Conservation (phyloP, 139 green algal species). For the Coelastrella sp. region DNA sequence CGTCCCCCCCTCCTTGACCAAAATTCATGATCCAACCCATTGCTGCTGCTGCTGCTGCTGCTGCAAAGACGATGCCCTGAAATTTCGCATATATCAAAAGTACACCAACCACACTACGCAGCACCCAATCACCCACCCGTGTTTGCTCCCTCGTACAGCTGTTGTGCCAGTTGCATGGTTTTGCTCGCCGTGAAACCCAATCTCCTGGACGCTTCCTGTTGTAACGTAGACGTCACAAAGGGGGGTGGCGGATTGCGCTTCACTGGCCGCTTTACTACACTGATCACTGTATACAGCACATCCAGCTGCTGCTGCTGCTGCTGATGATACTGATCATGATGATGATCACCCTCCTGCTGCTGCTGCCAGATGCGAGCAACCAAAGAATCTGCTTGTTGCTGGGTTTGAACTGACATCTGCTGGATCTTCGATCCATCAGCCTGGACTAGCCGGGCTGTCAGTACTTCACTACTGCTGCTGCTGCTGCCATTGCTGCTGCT, state of each 20-base stretch:
- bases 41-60: too few species aligned
- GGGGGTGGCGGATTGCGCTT: slow-evolving; percentile 76
- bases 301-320: slow-evolving; percentile 28
- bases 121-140: slow-evolving; percentile 22
- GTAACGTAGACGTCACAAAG: slow-evolving; percentile 92
- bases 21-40: too few species aligned
- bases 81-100: too few species aligned
- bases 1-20: too few species aligned
- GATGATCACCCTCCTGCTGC: slow-evolving; percentile 20
- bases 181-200: slow-evolving; percentile 75
- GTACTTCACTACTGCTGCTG: slow-evolving; percentile 4
- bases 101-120: too few species aligned
- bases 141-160: slow-evolving; percentile 89
- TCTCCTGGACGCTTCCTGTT: slow-evolving; percentile 85
- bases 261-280: slow-evolving; percentile 51
- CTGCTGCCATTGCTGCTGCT: slow-evolving; percentile 3
- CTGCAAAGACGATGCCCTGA: too few species aligned
- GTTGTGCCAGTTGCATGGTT: slow-evolving; percentile 93
- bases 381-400: slow-evolving; percentile 50
- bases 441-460: slow-evolving; percentile 23
- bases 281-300: not conserved
- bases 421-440: slow-evolving; percentile 67
- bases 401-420: slow-evolving; percentile 53
- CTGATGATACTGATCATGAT: slow-evolving; percentile 16
- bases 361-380: slow-evolving; percentile 48